A percentile compares a stretch with the other conserved stretches of the same genome.
phyloP scores from a whole-genome alignment of 1,139 yeast species.

The Saccharomycopsis crataegensis region DNA sequence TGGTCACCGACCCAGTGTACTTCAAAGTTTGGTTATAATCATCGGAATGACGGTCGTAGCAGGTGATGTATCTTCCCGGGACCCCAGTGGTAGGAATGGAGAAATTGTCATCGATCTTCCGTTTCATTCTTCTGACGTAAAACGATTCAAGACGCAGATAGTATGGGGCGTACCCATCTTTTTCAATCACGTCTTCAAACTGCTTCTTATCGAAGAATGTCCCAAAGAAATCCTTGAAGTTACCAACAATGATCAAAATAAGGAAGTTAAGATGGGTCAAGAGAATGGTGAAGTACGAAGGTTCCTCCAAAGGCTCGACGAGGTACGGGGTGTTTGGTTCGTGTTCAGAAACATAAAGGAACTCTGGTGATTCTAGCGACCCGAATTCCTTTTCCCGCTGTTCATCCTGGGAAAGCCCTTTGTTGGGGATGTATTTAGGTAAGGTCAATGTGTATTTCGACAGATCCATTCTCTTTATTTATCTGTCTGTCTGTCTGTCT shows the following conservation, averaged over 20 bases:
- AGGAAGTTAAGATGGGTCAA: conserved; percentile 81
- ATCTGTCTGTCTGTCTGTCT: neutral
- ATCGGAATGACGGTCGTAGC: conserved; percentile 66
- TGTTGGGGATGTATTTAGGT: conserved; percentile 12
- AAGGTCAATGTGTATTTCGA: neutral
- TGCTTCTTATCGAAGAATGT: conserved; percentile 59
- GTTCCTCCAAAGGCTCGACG: conserved; percentile 52
- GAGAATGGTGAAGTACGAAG: conserved; percentile 72
- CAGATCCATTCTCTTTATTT: neutral
- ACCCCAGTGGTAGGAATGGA: conserved; percentile 95
- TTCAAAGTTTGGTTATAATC: conserved; percentile 52
- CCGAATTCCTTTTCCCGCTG: conserved; percentile 37
- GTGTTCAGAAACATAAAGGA: conserved; percentile 39
- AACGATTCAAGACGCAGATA: conserved; percentile 90
- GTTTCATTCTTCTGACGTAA: conserved; percentile 85
- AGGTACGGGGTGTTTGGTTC: conserved; percentile 21
- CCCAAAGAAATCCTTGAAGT: conserved; percentile 82
- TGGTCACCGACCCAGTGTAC: conserved; percentile 67
- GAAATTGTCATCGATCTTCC: conserved; percentile 88
- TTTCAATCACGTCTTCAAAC: conserved; percentile 61
- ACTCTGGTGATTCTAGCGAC: conserved; percentile 36
- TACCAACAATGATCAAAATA: conserved; percentile 80
- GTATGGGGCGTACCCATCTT: conserved; percentile 94
- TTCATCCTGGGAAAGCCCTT: conserved; percentile 16
- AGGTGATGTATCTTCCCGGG: conserved; percentile 84